Evolutionary conservation across 352 stramenopile species (phyloP), one percentile per base, ranked within the genome.

Genomic region (Globisporangium mamillatum): DNA sequence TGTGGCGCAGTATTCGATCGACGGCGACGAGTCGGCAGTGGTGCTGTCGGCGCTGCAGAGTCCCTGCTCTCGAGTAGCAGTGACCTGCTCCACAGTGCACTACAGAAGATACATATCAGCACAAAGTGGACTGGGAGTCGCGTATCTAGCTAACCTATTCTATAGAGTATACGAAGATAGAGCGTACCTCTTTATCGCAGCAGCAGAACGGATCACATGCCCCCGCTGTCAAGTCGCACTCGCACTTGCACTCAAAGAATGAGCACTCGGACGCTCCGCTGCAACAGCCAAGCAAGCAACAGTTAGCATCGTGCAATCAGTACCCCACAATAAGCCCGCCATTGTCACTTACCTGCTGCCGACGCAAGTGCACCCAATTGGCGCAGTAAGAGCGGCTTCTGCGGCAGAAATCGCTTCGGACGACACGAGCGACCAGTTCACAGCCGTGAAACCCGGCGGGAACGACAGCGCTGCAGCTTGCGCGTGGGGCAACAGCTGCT

Each of bases 371-470:
- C 78, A 86, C 25, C 78, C 78, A 52, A 81, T 78, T 1, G 76
- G 78, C 6, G 78, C 70, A 7, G 54, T 32, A 1, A 79, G 65
- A 10, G 74, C 48, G 10, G 53, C 61, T 48, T 78, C 57, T 9
- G 71, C 75, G 1, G 65, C 71, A 1, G 58, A 67, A 60, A 84
- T 75, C 14, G 62, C 76, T 10, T 61, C 50, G 1, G 72, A 55
- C 1, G 75, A 75, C 67, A 79, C 78, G 20, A 82, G 67, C 57
- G 78, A 84, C 78, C 75, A 84, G 68, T 86, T 81, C 16, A 84
- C 69, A n/a, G 75, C 25, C n/a, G 55, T 56, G 65, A 80, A 85
- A 18, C 27, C 58, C 34, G 66, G 60, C n/a, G 62, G 53, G 20
- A 73, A 70, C 24, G 61, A 44, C 20, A 60, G 61, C 25, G 44